A percentile compares a stretch with the other conserved stretches of the same genome.
Evolutionary conservation across 1,284 basidiomycete genomes (phyloP).

Genomic region (Cerrena zonata): DNA sequence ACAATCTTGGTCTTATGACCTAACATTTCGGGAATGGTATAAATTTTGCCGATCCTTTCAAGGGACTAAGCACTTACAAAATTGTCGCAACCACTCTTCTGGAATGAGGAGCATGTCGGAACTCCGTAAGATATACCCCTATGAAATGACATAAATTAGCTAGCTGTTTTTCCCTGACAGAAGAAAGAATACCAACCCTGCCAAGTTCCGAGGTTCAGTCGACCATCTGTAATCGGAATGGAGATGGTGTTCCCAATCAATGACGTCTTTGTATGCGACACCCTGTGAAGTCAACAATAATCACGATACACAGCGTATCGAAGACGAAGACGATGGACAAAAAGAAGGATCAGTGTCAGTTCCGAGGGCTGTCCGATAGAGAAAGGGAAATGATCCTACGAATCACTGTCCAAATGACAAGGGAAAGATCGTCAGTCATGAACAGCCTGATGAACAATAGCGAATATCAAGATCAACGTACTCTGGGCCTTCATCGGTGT

Average conservation of each 20-base stretch:
- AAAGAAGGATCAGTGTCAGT: conserved; percentile 3
- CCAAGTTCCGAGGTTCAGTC: conserved; percentile 85
- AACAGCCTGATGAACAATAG: conserved; percentile 1
- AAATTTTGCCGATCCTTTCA: no score
- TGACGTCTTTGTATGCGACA: conserved; percentile 86
- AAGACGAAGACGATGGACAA: not conserved
- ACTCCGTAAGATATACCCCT: conserved; percentile 83
- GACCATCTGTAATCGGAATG: conserved; percentile 79
- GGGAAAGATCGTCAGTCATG: conserved; percentile 6
- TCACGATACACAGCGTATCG: not conserved
- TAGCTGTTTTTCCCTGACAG: not conserved
- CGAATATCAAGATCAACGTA: conserved; percentile 32
- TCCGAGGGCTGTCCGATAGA: conserved; percentile 2
- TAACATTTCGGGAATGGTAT: no score
- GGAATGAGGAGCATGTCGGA: conserved; percentile 61
- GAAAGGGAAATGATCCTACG: conserved; percentile 50
- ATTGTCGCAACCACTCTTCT: conserved; percentile 79
- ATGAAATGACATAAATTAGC: not conserved
- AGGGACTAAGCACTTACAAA: conserved; percentile 41
- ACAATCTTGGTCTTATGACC: no score
- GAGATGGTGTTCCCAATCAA: conserved; percentile 78
- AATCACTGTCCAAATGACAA: conserved; percentile 49
- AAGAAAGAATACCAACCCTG: conserved; percentile 50
- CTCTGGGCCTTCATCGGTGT: conserved; percentile 89
- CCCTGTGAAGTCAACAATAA: conserved; percentile 38